Conservation (phyloP, 345 rosid species). For the Eucalyptus marginata region DNA sequence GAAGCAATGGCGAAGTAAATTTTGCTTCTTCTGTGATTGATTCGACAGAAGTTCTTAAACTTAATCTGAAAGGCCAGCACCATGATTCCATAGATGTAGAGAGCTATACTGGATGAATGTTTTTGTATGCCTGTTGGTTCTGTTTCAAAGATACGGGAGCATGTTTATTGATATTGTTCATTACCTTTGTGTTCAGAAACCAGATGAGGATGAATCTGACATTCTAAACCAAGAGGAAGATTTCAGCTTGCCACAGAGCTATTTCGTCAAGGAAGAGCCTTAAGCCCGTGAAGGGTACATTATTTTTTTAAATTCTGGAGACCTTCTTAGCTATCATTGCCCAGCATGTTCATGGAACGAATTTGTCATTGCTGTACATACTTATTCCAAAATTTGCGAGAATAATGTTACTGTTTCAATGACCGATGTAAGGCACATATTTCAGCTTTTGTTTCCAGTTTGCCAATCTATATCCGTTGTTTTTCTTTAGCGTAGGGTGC, state of each 20-base stretch:
- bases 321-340: neutral
- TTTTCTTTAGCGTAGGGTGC: neutral
- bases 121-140: neutral
- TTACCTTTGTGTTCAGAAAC: slow-evolving; percentile 38
- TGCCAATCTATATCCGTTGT: neutral
- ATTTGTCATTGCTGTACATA: neutral
- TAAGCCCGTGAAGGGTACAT: neutral
- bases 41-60: neutral
- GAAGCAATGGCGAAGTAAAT: neutral
- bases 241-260: slow-evolving; percentile 76
- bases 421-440: neutral
- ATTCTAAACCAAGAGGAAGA: slow-evolving; percentile 84
- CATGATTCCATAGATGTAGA: neutral
- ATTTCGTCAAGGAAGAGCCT: slow-evolving; percentile 70
- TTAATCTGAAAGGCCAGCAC: neutral
- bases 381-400: neutral
- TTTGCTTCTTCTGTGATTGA: neutral
- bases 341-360: neutral
- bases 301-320: neutral
- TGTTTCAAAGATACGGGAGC: neutral
- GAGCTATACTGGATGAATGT: neutral
- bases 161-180: neutral
- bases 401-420: neutral
- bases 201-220: slow-evolving; percentile 82
- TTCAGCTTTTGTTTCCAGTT: neutral